Conservation (phyloP, 73 alveolate species). For the Symbiodinium natans region DNA sequence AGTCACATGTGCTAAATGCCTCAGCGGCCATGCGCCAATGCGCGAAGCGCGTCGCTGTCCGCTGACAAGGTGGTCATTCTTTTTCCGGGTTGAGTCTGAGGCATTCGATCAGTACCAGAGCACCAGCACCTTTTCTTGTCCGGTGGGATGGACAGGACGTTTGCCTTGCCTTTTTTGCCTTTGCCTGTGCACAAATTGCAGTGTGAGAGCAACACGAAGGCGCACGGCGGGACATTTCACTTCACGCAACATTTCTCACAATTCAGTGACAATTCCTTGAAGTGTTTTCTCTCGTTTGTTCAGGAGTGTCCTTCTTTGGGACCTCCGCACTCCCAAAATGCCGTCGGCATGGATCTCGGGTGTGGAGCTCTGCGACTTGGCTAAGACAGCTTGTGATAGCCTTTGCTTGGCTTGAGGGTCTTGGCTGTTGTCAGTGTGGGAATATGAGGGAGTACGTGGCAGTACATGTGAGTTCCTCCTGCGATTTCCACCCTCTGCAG, state of each 20-base stretch:
- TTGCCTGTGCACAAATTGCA: background rate
- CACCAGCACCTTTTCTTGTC: slow-evolving; percentile 59
- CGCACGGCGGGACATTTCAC: background rate
- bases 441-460: no score
- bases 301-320: slow-evolving; percentile 80
- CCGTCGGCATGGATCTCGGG: slow-evolving; percentile 58
- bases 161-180: background rate
- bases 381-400: background rate
- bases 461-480: background rate
- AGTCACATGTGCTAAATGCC: no score
- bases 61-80: no score
- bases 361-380: background rate
- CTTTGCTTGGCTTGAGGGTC: no score
- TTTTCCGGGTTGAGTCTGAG: background rate
- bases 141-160: slow-evolving; percentile 77
- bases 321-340: slow-evolving; percentile 1
- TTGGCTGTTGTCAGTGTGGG: no score
- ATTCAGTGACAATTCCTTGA: background rate
- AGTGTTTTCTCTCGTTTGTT: no score
- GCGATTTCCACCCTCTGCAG: no score
- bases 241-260: background rate
- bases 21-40: no score
- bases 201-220: background rate
- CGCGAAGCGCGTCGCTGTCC: no score
- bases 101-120: slow-evolving; percentile 9